Conservation (phyloP, 345 rosid genomes). For the Balakata baccata region DNA sequence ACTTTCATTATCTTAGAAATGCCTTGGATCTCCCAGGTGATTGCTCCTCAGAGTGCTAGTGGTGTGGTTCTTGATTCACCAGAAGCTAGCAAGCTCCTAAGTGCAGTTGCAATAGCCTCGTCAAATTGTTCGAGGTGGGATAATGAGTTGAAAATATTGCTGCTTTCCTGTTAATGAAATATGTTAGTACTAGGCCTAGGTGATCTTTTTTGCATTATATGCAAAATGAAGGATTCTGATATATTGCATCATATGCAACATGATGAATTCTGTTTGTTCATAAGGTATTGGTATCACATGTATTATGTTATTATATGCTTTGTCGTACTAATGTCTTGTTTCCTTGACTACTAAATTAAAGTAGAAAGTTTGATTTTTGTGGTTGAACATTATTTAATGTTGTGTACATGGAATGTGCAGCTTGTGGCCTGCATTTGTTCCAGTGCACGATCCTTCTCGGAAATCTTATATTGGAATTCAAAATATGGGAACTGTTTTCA, state of each 20-base stretch:
- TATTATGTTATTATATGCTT: too few species aligned
- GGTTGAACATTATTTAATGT: neutral
- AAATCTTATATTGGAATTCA: constrained; percentile 90
- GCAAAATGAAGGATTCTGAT: neutral
- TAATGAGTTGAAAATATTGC: constrained; percentile 21
- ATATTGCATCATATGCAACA: neutral
- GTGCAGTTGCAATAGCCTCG: constrained; percentile 88
- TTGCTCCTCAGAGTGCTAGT: constrained; percentile 95
- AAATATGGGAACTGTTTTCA: constrained; percentile 82
- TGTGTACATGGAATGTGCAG: constrained; percentile 39
- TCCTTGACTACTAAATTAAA: neutral
- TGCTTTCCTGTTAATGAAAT: constrained; percentile 14
- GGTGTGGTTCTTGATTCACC: constrained; percentile 92
- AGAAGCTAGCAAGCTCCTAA: constrained; percentile 89
- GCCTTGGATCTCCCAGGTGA: constrained; percentile 50
- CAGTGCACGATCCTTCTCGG: constrained; percentile 93
- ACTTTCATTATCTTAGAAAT: constrained; percentile 9
- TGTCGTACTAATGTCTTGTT: too few species aligned
- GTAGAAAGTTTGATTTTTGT: neutral
- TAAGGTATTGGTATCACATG: neutral
- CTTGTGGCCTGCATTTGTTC: constrained; percentile 96
- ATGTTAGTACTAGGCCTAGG: constrained; percentile 6
- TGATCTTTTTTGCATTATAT: neutral
- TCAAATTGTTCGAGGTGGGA: constrained; percentile 84
- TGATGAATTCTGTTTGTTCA: neutral